These are phyloP conservation scores for Areca catechu DNA, from an alignment of 176 grass and related monocot genomes.

Conservation along the genomic window DNA sequence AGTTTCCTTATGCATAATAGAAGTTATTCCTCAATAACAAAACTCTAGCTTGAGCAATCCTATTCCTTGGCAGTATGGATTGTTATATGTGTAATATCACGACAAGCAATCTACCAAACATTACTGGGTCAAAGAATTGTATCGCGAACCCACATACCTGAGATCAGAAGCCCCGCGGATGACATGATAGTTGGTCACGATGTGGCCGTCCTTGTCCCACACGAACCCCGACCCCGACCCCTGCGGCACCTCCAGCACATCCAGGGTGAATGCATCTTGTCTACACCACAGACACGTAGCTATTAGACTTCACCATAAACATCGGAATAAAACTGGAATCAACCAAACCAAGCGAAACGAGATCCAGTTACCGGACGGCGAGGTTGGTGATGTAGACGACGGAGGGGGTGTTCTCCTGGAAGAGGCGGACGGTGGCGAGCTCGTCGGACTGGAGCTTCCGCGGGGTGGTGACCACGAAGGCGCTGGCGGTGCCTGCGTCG, in stretches of 20 bases:
- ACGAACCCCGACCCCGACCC: constrained; percentile 88
- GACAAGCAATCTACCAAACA: too few relatives aligned
- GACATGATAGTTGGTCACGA: constrained; percentile 96
- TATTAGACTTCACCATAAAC: background rate
- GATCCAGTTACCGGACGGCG: constrained; percentile 38
- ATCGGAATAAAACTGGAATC: too few relatives aligned
- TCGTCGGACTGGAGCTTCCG: constrained; percentile 92
- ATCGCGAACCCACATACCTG: constrained; percentile 35
- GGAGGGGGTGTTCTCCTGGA: constrained; percentile 95
- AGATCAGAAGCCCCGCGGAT: constrained; percentile 88
- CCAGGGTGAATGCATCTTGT: constrained; percentile 95
- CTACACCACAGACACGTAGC: constrained; percentile 17
- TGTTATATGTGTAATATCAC: too few relatives aligned
- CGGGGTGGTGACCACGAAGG: constrained; percentile 66
- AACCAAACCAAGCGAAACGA: too few relatives aligned
- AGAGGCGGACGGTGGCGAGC: constrained; percentile 82
- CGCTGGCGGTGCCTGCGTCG: constrained; percentile 45
- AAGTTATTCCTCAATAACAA: too few relatives aligned
- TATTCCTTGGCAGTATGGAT: too few relatives aligned
- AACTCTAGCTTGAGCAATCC: too few relatives aligned
- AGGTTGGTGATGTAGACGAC: constrained; percentile 99
- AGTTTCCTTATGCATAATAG: too few relatives aligned
- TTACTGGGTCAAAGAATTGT: background rate
- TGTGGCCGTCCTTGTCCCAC: constrained; percentile 86
- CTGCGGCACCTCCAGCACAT: constrained; percentile 96